Conservation (phyloP, 1,284 basidiomycete species). For the Microbotryomycetes sp. region DNA sequence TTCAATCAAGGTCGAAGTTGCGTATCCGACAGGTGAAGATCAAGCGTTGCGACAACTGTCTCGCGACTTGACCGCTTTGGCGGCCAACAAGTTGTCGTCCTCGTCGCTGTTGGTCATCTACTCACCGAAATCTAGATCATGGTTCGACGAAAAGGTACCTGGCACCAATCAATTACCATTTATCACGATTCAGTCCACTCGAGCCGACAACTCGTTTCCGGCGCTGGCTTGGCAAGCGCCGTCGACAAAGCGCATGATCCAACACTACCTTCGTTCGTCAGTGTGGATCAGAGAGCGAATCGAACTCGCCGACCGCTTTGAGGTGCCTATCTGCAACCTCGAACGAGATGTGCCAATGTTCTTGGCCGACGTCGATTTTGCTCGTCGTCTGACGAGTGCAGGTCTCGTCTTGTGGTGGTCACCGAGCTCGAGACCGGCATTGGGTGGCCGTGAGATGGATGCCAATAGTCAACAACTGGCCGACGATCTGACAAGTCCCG, state of each 20-base stretch:
- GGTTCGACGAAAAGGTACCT: slow-evolving; percentile 70
- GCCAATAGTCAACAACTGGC: slow-evolving; percentile 41
- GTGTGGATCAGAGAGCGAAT: slow-evolving; percentile 75
- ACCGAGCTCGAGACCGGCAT: slow-evolving; percentile 75
- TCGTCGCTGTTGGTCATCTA: slow-evolving; percentile 71
- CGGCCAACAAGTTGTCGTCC: slow-evolving; percentile 58
- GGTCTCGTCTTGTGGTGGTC: slow-evolving; percentile 99
- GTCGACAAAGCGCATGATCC: slow-evolving; percentile 61
- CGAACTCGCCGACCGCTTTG: slow-evolving; percentile 80
- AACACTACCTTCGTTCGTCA: slow-evolving; percentile 71
- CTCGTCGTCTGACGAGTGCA: slow-evolving; percentile 73
- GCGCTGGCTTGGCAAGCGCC: slow-evolving; percentile 52
- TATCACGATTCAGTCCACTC: slow-evolving; percentile 73
- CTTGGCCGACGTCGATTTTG: slow-evolving; percentile 85
- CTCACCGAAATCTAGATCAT: slow-evolving; percentile 73
- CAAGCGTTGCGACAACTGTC: slow-evolving; percentile 81
- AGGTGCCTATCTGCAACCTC: slow-evolving; percentile 82
- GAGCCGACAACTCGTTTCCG: slow-evolving; percentile 45
- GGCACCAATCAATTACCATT: slow-evolving; percentile 81
- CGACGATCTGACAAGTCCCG: slow-evolving; percentile 72
- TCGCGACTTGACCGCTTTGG: slow-evolving; percentile 66
- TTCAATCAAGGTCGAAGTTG: slow-evolving; percentile 61
- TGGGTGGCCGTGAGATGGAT: slow-evolving; percentile 90
- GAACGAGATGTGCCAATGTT: slow-evolving; percentile 82
- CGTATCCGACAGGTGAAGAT: slow-evolving; percentile 69